phyloP scores from a whole-genome alignment of 2,329 filamentous ascomycete genomes.

The Uncinocarpus reesii region DNA sequence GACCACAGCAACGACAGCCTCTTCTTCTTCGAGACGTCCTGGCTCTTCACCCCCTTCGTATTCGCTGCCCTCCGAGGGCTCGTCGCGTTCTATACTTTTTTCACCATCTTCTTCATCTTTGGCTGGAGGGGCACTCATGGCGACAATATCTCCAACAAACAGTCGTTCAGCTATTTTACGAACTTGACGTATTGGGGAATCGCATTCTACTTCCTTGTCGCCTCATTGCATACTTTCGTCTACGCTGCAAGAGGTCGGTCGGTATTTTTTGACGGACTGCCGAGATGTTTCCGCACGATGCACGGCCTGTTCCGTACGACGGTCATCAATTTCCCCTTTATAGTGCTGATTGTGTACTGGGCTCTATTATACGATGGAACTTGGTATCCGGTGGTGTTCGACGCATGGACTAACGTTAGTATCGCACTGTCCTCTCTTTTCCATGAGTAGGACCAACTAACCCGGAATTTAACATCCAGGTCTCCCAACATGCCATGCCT shows the following conservation, averaged over 20 bases:
- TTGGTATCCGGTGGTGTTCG: conserved; percentile 46
- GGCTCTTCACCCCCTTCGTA: conserved; percentile 55
- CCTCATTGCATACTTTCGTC: conserved; percentile 56
- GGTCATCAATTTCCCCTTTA: conserved; percentile 53
- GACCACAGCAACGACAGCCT: conserved; percentile 37
- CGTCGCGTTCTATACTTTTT: conserved; percentile 55
- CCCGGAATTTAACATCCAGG: conserved; percentile 25
- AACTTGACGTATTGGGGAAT: conserved; percentile 72
- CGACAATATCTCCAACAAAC: conserved; percentile 39
- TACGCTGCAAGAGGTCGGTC: conserved; percentile 50
- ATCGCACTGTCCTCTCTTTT: background rate
- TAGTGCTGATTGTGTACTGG: conserved; percentile 66
- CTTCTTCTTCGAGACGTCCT: conserved; percentile 68
- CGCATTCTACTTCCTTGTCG: conserved; percentile 63
- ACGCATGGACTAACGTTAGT: conserved; percentile 44
- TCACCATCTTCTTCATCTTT: conserved; percentile 58
- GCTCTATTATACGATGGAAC: conserved; percentile 44
- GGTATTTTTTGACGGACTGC: conserved; percentile 49
- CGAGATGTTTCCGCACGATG: conserved; percentile 52
- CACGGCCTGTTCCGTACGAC: conserved; percentile 57
- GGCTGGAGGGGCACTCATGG: conserved; percentile 52
- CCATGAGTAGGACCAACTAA: background rate
- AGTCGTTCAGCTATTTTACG: conserved; percentile 73
- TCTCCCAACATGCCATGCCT: conserved; percentile 68
- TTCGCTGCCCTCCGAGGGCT: conserved; percentile 38